These are phyloP conservation scores for Suillus ampliporus DNA, from an alignment of 768 basidiomycete species.

Conservation along the genomic window DNA sequence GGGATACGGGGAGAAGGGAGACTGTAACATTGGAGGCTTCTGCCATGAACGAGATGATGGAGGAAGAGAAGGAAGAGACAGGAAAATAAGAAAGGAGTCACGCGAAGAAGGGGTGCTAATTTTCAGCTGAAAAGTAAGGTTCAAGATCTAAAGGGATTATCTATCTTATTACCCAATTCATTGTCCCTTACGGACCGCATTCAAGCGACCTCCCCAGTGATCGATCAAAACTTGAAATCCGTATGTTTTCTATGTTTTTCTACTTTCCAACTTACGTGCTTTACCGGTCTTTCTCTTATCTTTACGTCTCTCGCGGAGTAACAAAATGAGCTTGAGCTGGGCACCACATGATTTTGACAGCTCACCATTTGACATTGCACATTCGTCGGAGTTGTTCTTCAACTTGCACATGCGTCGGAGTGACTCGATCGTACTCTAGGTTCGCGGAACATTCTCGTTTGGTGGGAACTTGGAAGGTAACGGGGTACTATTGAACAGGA, in stretches of 20 bases:
- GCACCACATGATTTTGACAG: no score
- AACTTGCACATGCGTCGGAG: background rate
- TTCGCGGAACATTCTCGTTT: conserved; percentile 7
- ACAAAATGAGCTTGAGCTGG: no score
- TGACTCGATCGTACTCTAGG: background rate
- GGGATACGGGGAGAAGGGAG: conserved; percentile 70
- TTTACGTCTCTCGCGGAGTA: no score
- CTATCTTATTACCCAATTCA: conserved; percentile 5
- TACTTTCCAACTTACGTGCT: background rate
- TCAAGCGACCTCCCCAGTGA: conserved; percentile 2
- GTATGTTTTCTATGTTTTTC: no score
- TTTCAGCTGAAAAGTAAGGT: conserved; percentile 6
- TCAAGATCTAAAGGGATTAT: background rate
- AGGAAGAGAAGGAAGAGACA: conserved; percentile 14
- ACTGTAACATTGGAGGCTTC: conserved; percentile 55
- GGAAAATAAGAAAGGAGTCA: conserved; percentile 22
- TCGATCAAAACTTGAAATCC: no score
- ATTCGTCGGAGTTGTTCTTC: background rate
- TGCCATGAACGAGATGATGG: conserved; percentile 29
- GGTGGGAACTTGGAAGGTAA: no score
- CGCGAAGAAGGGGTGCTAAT: conserved; percentile 13
- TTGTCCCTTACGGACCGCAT: background rate
- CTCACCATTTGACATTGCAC: background rate
- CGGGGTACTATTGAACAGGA: no score
- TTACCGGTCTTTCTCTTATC: background rate